Conservation (phyloP, 495 filamentous ascomycete genomes). For the Talaromyces borbonicus region DNA sequence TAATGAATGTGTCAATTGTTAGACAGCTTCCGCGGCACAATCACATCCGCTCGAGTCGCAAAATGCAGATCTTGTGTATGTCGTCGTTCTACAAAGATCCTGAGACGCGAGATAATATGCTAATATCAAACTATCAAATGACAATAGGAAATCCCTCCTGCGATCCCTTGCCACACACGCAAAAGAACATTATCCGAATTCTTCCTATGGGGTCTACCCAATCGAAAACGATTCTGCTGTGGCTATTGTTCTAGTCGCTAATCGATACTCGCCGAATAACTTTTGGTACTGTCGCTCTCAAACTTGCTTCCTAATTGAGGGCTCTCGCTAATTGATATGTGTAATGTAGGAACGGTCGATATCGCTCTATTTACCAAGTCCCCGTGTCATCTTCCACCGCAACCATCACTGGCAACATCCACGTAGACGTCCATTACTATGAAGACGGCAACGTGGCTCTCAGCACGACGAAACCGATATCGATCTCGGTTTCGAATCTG, state of each 20-base stretch:
- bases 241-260: slow-evolving; percentile 77
- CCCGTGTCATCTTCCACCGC: slow-evolving; percentile 51
- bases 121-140: slow-evolving; percentile 6
- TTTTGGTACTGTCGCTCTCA: too few relatives aligned
- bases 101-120: not conserved
- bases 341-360: slow-evolving; percentile 84
- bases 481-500: slow-evolving; percentile 44
- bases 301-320: too few relatives aligned
- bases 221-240: slow-evolving; percentile 64
- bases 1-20: not conserved
- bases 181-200: slow-evolving; percentile 79
- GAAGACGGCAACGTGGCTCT: slow-evolving; percentile 97
- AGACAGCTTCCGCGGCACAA: slow-evolving; percentile 79
- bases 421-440: slow-evolving; percentile 88
- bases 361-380: slow-evolving; percentile 69
- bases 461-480: slow-evolving; percentile 68
- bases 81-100: not conserved
- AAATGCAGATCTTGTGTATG: slow-evolving; percentile 71
- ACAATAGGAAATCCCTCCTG: slow-evolving; percentile 52
- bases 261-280: slow-evolving; percentile 95
- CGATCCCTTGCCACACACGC: slow-evolving; percentile 70
- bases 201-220: slow-evolving; percentile 69
- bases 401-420: slow-evolving; percentile 33
- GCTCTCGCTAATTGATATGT: too few relatives aligned
- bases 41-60: slow-evolving; percentile 71